Base-by-base conservation (phyloP, 2,329 filamentous ascomycete species). In the Mariannaea sp. region DNA sequence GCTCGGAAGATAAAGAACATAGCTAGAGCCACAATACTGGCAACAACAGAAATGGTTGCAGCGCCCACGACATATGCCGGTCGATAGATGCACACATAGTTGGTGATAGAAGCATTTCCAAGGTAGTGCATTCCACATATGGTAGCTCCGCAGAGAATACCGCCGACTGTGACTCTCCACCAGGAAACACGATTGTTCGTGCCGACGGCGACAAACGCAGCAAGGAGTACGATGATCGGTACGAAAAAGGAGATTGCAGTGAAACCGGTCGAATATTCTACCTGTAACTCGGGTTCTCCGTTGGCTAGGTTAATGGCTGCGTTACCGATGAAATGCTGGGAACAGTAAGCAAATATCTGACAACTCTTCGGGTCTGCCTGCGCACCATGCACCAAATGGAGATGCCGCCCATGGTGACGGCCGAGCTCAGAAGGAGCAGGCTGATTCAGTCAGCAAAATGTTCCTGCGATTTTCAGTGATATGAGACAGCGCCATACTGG, bases 91-190 rank as follows among this genome's bases (percentile, higher is more conserved):
- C 89, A 86, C 4, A 68, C 72, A 67, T 94, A 96, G 69, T 95
- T 93, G 22, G 80, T 79, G 56, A 93, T 91, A 27, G 90, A 90
- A 26, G 88, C 82, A 68, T 95, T 92, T n/a, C 90, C 90, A 14
- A 93, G 77, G 65, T 94, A 95, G 70, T 95, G 89, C 90, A 95
- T 94, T 26, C 87, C 88, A 54, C 87, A 90, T 43, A 94, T 86
- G 19, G 89, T 86, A 5, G 85, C 77, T 10, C 91, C 91, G 2
- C 88, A 87, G 36, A 92, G 77, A 1, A 84, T 66, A 7, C 90
- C 90, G 7, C 88, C 87, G 5, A 83, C 65, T 6, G 79, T 66
- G 10, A 89, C 79, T 38, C 85, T 81, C 70, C 80, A 72, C 71
- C 81, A 81, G 14, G 79, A 80, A 12, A 87, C 77, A 24, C 70